These are phyloP conservation scores for Lichtheimia hyalospora DNA, from an alignment of 371 early-diverging fungal genomes.

Conservation along the genomic window DNA sequence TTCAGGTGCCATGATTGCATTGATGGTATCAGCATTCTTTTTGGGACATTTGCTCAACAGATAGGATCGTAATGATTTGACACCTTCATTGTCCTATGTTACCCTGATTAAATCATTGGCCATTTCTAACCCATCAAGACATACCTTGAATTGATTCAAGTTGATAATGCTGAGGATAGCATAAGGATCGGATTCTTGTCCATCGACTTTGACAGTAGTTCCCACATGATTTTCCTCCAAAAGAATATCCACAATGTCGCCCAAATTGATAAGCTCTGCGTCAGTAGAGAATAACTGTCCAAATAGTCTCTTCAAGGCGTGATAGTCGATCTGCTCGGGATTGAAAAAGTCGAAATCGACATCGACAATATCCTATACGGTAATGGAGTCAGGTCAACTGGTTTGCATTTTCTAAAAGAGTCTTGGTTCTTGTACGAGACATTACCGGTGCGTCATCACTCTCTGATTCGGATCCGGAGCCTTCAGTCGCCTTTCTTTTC, in stretches of 20 bases:
- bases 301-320: conserved; percentile 87
- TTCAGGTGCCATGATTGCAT: conserved; percentile 44
- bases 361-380: conserved; percentile 72
- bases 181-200: conserved; percentile 83
- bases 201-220: conserved; percentile 87
- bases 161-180: conserved; percentile 84
- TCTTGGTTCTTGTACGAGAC: not conserved
- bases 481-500: conserved; percentile 18
- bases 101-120: conserved; percentile 1
- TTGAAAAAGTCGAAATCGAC: conserved; percentile 97
- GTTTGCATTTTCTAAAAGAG: not conserved
- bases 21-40: conserved; percentile 46
- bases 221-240: conserved; percentile 83
- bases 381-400: not conserved
- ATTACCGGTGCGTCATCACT: not conserved
- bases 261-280: conserved; percentile 68
- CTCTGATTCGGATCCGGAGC: conserved; percentile 6
- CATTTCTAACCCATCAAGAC: conserved; percentile 1
- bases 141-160: conserved; percentile 62
- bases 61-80: conserved; percentile 60
- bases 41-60: conserved; percentile 65
- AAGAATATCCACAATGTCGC: conserved; percentile 85
- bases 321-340: conserved; percentile 86
- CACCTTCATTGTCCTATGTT: conserved; percentile 50
- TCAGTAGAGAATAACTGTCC: conserved; percentile 80